Percentiles rank a stretch among this genome's conserved stretches.
Conservation (phyloP, 371 early-diverging fungal genomes). For the Choanephora cucurbitarum region DNA sequence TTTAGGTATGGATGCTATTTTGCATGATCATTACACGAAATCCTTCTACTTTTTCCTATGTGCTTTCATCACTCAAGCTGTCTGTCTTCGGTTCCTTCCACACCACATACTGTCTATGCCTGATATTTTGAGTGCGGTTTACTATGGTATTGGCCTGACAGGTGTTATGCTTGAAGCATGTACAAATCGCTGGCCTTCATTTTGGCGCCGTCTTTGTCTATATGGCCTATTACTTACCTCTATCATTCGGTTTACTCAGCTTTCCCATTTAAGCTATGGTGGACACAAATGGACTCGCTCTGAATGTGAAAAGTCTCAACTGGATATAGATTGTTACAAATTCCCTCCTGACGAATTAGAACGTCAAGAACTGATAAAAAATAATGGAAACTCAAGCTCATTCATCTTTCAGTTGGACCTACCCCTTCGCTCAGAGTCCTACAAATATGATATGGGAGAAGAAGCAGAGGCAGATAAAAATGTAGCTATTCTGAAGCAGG, state of each 20-base stretch:
- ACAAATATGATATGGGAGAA: slow-evolving; percentile 29
- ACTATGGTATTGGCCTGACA: slow-evolving; percentile 21
- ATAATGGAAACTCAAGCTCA: slow-evolving; percentile 13
- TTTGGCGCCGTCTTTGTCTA: slow-evolving; percentile 4
- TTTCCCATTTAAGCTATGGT: slow-evolving; percentile 26
- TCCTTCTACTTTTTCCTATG: slow-evolving; percentile 27
- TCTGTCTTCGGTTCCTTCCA: slow-evolving; percentile 16
- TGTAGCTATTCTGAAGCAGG: slow-evolving; percentile 20
- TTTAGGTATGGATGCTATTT: slow-evolving; percentile 7
- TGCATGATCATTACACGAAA: slow-evolving; percentile 24
- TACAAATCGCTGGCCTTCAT: slow-evolving; percentile 14
- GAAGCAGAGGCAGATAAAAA: slow-evolving; percentile 29
- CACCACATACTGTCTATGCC: slow-evolving; percentile 14
- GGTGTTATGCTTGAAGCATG: slow-evolving; percentile 28
- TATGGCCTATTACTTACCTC: slow-evolving; percentile 9
- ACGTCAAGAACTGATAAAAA: slow-evolving; percentile 2
- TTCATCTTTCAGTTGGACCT: slow-evolving; percentile 22
- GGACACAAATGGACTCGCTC: slow-evolving; percentile 6
- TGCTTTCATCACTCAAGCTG: slow-evolving; percentile 18
- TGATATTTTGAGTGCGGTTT: slow-evolving; percentile 32
- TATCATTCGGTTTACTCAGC: slow-evolving; percentile 6
- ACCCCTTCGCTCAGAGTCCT: slow-evolving; percentile 23
- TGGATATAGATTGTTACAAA: slow-evolving; percentile 21
- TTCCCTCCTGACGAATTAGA: slow-evolving; percentile 18
- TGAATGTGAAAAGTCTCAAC: slow-evolving; percentile 12